phyloP scores from a whole-genome alignment of 73 alveolate species.

The Paramecium primaurelia region DNA sequence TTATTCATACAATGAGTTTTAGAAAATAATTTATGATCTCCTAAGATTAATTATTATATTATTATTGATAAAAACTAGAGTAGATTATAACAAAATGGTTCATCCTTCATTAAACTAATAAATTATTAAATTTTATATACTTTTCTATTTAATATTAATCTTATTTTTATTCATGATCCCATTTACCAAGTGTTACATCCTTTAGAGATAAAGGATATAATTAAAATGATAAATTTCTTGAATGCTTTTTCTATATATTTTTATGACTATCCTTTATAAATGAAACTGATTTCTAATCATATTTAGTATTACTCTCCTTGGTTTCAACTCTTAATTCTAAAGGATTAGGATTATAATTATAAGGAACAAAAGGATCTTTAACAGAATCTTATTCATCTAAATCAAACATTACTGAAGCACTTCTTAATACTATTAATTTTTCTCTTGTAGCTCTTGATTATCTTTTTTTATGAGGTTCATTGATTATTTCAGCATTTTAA shows the following conservation, averaged over 20 bases:
- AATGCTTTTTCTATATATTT: background rate
- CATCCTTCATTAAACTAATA: background rate
- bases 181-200: background rate
- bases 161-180: background rate
- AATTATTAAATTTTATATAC: background rate
- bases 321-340: conserved; percentile 6
- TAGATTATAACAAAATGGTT: background rate
- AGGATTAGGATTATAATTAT: background rate
- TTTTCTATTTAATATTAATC: background rate
- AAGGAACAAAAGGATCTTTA: background rate
- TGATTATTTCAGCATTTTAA: background rate
- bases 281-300: background rate
- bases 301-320: background rate
- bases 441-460: background rate
- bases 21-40: background rate
- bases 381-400: background rate
- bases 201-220: conserved; percentile 19
- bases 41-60: background rate
- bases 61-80: background rate
- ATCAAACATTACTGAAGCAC: conserved; percentile 36
- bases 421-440: background rate
- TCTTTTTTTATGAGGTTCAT: conserved; percentile 38
- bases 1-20: background rate
- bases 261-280: background rate
- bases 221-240: background rate